Percentiles rank a stretch among this genome's conserved stretches.
Conservation (phyloP, 2,329 filamentous ascomycete genomes). For the Pseudonectria foliicola region DNA sequence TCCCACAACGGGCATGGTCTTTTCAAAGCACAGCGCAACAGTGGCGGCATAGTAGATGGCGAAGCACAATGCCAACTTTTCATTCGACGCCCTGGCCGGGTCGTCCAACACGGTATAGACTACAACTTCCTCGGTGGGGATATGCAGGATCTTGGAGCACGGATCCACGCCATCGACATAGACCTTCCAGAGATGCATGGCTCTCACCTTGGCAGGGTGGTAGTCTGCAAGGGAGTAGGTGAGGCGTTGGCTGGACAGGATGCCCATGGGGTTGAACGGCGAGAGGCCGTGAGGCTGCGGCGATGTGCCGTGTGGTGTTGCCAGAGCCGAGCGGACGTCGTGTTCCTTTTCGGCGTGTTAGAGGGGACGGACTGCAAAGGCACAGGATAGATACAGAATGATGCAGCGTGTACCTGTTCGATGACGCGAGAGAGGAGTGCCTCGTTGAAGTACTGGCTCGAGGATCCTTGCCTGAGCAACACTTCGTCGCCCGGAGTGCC, state of each 20-base stretch:
- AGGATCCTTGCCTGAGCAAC: conserved; percentile 24
- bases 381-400: no score
- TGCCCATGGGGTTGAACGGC: conserved; percentile 26
- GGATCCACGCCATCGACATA: conserved; percentile 24
- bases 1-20: conserved; percentile 24
- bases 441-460: conserved; percentile 32
- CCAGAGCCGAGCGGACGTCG: conserved; percentile 16
- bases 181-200: conserved; percentile 24
- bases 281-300: conserved; percentile 5
- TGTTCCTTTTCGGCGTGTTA: conserved; percentile 12
- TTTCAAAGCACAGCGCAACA: conserved; percentile 30
- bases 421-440: conserved; percentile 28
- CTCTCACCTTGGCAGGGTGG: conserved; percentile 19
- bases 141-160: conserved; percentile 22
- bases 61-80: conserved; percentile 33
- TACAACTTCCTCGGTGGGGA: conserved; percentile 24
- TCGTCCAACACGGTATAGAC: conserved; percentile 26
- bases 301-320: conserved; percentile 11
- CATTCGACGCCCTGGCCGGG: conserved; percentile 18
- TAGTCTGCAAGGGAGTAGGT: conserved; percentile 11
- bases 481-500: conserved; percentile 15
- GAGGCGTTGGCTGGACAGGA: conserved; percentile 21
- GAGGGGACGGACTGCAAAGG: no score
- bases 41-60: conserved; percentile 44
- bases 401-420: conserved; percentile 19